Evolutionary conservation across 2,329 filamentous ascomycete species (phyloP).

Genomic region (Penicillium thymicola): DNA sequence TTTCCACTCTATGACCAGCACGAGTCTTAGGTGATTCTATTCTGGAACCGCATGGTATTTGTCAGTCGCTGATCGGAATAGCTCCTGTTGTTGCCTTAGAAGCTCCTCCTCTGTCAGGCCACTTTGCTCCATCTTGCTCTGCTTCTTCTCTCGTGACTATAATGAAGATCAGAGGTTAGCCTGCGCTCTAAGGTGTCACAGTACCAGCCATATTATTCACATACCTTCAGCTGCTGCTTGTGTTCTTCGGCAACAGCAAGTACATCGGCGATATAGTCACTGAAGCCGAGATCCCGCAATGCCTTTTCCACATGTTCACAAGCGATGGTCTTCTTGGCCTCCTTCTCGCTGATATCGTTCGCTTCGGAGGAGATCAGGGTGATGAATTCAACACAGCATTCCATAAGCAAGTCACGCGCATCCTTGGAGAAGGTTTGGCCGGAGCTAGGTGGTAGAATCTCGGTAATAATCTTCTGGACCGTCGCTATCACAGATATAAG

Average conservation of each 20-base stretch:
- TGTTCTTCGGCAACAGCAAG: constrained; percentile 84
- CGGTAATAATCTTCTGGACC: constrained; percentile 81
- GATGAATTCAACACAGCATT: constrained; percentile 99
- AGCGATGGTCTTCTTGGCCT: constrained; percentile 98
- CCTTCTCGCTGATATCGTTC: constrained; percentile 98
- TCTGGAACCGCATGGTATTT: constrained; percentile 60
- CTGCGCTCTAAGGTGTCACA: not conserved
- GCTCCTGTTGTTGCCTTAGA: constrained; percentile 80
- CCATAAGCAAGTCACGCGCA: constrained; percentile 89
- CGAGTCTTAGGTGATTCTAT: constrained; percentile 21
- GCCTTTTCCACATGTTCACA: constrained; percentile 97
- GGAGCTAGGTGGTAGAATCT: constrained; percentile 75
- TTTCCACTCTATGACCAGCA: constrained; percentile 34
- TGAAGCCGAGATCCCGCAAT: constrained; percentile 85
- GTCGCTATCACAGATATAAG: constrained; percentile 50
- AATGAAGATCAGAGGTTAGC: constrained; percentile 16
- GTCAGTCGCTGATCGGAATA: constrained; percentile 77
- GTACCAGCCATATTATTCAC: constrained; percentile 22
- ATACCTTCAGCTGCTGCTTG: constrained; percentile 86
- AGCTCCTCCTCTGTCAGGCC: constrained; percentile 89
- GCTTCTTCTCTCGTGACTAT: constrained; percentile 91
- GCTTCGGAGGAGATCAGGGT: constrained; percentile 97
- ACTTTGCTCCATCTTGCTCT: constrained; percentile 93
- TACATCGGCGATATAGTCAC: constrained; percentile 86
- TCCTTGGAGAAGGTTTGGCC: constrained; percentile 92